Evolutionary conservation across 2,329 filamentous ascomycete genomes (phyloP).

Genomic region (Calonectria multiphialidica): DNA sequence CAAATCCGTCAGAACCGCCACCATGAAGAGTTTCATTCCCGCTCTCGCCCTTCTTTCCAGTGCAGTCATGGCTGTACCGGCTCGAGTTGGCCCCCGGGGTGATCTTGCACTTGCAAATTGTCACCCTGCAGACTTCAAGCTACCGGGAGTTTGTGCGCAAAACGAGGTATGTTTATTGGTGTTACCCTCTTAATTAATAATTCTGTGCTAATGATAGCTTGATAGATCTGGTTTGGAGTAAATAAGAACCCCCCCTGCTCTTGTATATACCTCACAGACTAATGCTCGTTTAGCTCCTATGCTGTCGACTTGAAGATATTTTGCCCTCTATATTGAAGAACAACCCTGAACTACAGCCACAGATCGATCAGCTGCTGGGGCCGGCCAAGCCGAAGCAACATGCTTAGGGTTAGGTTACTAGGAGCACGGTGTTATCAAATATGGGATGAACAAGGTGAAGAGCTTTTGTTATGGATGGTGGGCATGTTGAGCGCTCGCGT

Average conservation of each 20-base stretch:
- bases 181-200: too few species aligned
- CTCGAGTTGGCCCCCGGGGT: background rate
- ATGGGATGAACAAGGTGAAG: background rate
- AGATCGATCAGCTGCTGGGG: background rate
- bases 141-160: background rate
- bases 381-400: background rate
- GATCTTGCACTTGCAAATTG: background rate
- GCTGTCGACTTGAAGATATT: background rate
- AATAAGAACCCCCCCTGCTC: background rate
- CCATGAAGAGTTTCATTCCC: background rate
- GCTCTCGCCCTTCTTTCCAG: background rate
- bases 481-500: background rate
- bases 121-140: background rate
- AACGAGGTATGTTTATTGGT: background rate
- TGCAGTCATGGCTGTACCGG: background rate
- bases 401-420: background rate
- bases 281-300: background rate
- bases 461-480: background rate
- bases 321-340: background rate
- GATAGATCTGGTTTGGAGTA: background rate
- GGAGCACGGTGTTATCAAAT: background rate
- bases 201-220: background rate
- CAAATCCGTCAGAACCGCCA: background rate
- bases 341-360: background rate
- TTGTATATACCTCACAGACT: background rate